Conservation (phyloP, 2,329 filamentous ascomycete species). For the Phaeosphaeria sp. region DNA sequence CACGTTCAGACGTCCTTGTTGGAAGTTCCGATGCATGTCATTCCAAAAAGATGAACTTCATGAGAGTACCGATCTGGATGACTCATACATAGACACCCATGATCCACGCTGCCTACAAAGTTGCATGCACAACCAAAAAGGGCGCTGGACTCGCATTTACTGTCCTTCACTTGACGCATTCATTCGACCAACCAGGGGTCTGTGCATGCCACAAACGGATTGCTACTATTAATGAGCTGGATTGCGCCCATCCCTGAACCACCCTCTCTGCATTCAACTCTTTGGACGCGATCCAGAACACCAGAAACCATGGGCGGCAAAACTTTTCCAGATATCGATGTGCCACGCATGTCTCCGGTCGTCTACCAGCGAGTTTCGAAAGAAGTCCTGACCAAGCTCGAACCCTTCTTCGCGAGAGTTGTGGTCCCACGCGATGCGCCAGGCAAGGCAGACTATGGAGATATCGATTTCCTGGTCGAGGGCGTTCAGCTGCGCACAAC, state of each 20-base stretch:
- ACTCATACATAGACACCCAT: not conserved
- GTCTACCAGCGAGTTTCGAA: slow-evolving; percentile 64
- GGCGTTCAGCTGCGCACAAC: slow-evolving; percentile 13
- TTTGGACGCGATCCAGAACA: not conserved
- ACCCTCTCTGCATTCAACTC: not conserved
- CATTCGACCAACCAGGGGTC: not conserved
- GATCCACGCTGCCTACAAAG: no score
- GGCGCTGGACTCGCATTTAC: not conserved
- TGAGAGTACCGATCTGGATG: not conserved
- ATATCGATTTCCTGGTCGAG: slow-evolving; percentile 73
- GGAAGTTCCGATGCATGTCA: no score
- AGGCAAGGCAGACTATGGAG: slow-evolving; percentile 71
- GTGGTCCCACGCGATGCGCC: slow-evolving; percentile 72
- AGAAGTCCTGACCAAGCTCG: slow-evolving; percentile 56
- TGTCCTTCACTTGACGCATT: not conserved
- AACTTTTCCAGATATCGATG: slow-evolving; percentile 24
- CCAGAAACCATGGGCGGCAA: slow-evolving; percentile 69
- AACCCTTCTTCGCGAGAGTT: slow-evolving; percentile 61
- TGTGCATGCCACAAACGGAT: not conserved
- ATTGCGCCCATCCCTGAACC: not conserved
- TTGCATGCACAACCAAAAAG: not conserved
- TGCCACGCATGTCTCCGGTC: slow-evolving; percentile 68
- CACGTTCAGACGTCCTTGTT: no score
- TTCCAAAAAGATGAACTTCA: not conserved
- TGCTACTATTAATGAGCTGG: not conserved